Conservation (phyloP, 2,329 filamentous ascomycete species). For the Penicillium hesseltinei region DNA sequence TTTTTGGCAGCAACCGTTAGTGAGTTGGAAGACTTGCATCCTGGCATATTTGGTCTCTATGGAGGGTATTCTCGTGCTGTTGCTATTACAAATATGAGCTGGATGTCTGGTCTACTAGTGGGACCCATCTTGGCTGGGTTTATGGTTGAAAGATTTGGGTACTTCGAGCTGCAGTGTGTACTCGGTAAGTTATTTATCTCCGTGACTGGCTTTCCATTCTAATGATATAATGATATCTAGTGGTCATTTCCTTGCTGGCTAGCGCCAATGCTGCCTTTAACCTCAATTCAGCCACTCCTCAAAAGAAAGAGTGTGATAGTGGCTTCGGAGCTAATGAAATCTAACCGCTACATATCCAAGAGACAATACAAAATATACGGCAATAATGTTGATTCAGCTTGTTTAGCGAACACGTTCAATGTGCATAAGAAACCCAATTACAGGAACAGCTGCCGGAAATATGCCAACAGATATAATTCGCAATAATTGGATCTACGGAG, state of each 20-base stretch:
- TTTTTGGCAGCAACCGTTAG: slow-evolving; percentile 13
- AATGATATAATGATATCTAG: neutral
- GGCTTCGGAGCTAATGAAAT: neutral
- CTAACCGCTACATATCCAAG: neutral
- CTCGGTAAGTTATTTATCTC: neutral
- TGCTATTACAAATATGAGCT: slow-evolving; percentile 22
- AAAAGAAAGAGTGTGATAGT: neutral
- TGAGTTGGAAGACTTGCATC: slow-evolving; percentile 11
- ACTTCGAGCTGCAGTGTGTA: slow-evolving; percentile 16
- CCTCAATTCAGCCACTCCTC: neutral
- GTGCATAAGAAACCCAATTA: neutral
- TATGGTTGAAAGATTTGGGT: slow-evolving; percentile 14
- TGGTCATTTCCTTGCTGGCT: neutral
- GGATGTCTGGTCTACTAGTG: slow-evolving; percentile 19
- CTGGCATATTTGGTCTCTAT: slow-evolving; percentile 23
- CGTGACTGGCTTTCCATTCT: neutral
- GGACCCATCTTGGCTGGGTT: slow-evolving; percentile 19
- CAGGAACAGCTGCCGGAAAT: neutral
- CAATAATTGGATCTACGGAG: neutral
- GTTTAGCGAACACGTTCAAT: neutral
- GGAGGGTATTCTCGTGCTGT: slow-evolving; percentile 26
- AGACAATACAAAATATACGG: neutral
- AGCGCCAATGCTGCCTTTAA: slow-evolving; percentile 1
- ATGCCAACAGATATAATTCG: neutral
- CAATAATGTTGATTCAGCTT: neutral